Percentiles rank a stretch among this genome's conserved stretches.
phyloP scores from a whole-genome alignment of 176 grass and related monocot species.

The Zizania latifolia region DNA sequence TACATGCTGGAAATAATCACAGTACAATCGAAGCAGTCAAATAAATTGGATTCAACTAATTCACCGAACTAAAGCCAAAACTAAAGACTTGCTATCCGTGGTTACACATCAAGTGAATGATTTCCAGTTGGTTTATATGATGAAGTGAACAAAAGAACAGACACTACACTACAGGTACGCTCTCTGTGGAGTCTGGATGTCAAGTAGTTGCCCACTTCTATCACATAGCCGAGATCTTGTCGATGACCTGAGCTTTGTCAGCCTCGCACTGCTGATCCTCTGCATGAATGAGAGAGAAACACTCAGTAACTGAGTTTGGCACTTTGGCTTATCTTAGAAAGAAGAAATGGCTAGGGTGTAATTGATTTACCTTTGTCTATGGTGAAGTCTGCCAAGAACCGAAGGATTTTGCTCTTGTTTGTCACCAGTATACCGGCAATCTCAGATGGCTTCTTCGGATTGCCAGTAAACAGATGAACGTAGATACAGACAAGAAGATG shows the following conservation, averaged over 20 bases:
- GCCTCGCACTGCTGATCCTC: conserved; percentile 44
- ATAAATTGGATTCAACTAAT: too few relatives aligned
- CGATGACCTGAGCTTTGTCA: conserved; percentile 39
- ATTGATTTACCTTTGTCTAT: conserved; percentile 40
- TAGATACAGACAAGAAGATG: background rate
- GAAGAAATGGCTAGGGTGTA: background rate
- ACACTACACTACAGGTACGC: too few relatives aligned
- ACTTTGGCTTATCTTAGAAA: background rate
- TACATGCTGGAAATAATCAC: too few relatives aligned
- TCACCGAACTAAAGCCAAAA: too few relatives aligned
- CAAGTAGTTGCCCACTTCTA: background rate
- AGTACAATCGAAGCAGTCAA: too few relatives aligned
- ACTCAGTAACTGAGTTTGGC: background rate
- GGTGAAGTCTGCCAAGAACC: conserved; percentile 44
- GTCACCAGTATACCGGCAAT: conserved; percentile 41
- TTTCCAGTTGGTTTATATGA: background rate
- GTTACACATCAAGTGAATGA: too few relatives aligned
- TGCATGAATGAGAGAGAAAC: background rate
- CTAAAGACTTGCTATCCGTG: too few relatives aligned
- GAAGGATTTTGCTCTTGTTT: conserved; percentile 57
- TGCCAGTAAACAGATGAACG: conserved; percentile 46
- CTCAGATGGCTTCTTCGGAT: conserved; percentile 51
- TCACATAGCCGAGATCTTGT: conserved; percentile 26
- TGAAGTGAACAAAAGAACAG: background rate
- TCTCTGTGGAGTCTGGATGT: background rate